Base-by-base conservation (phyloP, 192 early-diverging fungal genomes). In the Linnemannia zychae region DNA sequence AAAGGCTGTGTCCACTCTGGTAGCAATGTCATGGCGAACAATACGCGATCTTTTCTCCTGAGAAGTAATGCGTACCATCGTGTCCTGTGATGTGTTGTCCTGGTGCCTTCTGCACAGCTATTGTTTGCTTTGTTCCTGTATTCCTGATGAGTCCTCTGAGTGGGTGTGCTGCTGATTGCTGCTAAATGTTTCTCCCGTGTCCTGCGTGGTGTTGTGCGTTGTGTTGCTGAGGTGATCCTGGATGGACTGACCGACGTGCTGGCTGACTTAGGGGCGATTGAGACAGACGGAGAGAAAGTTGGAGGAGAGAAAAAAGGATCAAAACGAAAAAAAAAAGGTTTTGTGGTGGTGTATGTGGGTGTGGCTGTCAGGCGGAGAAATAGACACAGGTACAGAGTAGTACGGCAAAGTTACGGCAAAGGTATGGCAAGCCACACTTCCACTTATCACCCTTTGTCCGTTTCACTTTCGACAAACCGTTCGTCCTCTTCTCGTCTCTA, bases 361-460 rank as follows among this genome's bases (percentile, higher is more conserved):
- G 67, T 40, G 67, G 33, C 20, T 68, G 36, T 68, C 67, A 36
- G 33, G 67, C 38, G 67, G 57, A 63, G 57, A 63, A 63, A 28
- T 63, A 57, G 52, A 22, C 22, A 50, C 17, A 52, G 20, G n/a
- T n/a, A n/a, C n/a, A n/a, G n/a, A n/a, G n/a, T n/a, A n/a, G n/a
- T n/a, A n/a, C n/a, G n/a, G n/a, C 49, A 52, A 16, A 9, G 22
- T 24, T 17, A 24, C 4, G 52, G 52, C 4, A 24, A 53, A 24
- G 52, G n/a, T 4, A n/a, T 1, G 3, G 57, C 28, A 63, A 63
- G 57, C 57, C 57, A 57, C 53, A 44, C 9, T 6, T 9, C 3
- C 9, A 44, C 40, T 44, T n/a, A n/a, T 53, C 52, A 20, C 57
- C 57, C 53, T 31, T 11, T 60, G 57, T 33, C 28, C 57, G 57